Conservation (phyloP, 257 asterid species). For the Hygrophila difformis region DNA sequence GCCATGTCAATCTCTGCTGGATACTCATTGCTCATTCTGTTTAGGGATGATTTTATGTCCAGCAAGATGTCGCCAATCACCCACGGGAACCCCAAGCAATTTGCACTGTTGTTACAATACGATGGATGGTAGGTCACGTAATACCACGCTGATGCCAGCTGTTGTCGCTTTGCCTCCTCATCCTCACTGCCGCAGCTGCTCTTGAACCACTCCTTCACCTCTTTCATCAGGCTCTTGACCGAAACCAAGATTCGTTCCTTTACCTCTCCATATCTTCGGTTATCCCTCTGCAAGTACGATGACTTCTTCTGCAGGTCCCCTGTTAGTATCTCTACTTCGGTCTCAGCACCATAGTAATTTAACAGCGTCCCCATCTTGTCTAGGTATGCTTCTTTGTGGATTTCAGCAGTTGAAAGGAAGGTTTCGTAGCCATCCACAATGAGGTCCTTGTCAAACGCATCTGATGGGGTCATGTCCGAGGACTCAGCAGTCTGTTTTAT, state of each 20-base stretch:
- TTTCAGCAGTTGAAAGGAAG: constrained; percentile 39
- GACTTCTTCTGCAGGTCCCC: constrained; percentile 61
- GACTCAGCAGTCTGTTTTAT: constrained; percentile 16
- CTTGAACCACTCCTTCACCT: constrained; percentile 62
- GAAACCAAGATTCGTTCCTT: constrained; percentile 72
- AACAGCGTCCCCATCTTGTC: constrained; percentile 45
- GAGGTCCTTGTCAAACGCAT: constrained; percentile 57
- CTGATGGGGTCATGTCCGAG: constrained; percentile 21
- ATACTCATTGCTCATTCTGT: background rate
- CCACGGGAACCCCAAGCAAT: constrained; percentile 92
- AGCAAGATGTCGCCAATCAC: constrained; percentile 61
- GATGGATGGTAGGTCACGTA: constrained; percentile 56
- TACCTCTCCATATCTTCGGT: constrained; percentile 71
- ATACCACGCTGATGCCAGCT: constrained; percentile 91
- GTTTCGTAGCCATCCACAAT: constrained; percentile 51
- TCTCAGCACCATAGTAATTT: constrained; percentile 57
- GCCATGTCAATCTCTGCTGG: background rate
- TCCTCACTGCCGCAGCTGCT: too few species aligned
- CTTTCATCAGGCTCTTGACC: constrained; percentile 60
- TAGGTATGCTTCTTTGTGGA: constrained; percentile 54
- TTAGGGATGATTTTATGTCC: constrained; percentile 36
- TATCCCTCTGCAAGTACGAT: constrained; percentile 58
- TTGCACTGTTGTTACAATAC: constrained; percentile 32
- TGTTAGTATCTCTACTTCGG: constrained; percentile 78
- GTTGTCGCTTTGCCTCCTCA: constrained; percentile 23